Base-by-base conservation (phyloP, 1,284 basidiomycete species). In the Apiotrichum gracile region DNA sequence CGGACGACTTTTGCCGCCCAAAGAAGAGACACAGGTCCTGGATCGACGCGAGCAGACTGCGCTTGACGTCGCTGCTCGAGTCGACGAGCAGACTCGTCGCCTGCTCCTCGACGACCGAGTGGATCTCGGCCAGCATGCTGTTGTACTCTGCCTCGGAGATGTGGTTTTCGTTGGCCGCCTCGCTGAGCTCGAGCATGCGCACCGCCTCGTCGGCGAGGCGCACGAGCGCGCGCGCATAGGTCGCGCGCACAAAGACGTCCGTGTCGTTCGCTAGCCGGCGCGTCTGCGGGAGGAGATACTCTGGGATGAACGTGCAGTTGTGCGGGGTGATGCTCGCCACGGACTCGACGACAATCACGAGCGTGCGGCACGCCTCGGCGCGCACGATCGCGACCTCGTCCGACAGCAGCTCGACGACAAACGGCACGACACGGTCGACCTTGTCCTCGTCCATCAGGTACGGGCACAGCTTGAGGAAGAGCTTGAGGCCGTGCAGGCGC, bases 391-490 rank as follows among this genome's bases (percentile, higher is more conserved):
- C 83, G 1, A 83, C 82, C 19, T 91, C 88, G 63, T 98, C 92
- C 54, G 88, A 85, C 21, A 97, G 75, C 13, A 97, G 78, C 40
- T 92, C 88, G 6, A 97, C 85, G 25, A 96, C 82, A 63, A 91
- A 97, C 0, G 96, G 96, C 2, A 97, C 79, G 74, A 97, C 84
- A 4, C 93, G 84, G 70, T 99, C 96, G 43, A 98, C 78, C 69
- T 94, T 94, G 16, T 91, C 91, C 71, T 97, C 94, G 67, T 98
- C 96, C 0, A 88, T 89, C 31, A 98, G 80, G 67, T 88, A 87
- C 2, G 82, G 81, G 4, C 84, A 83, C 6, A 97, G 79, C 2
- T 90, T 89, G 19, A 97, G 79, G 52, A 97, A 85, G 12, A 97
- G 80, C 63, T 97, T 91, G 45, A 98, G 76, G 0, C 87, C 88